These are phyloP conservation scores for Populus deltoides DNA, from an alignment of 345 rosid genomes.

Conservation along the genomic window DNA sequence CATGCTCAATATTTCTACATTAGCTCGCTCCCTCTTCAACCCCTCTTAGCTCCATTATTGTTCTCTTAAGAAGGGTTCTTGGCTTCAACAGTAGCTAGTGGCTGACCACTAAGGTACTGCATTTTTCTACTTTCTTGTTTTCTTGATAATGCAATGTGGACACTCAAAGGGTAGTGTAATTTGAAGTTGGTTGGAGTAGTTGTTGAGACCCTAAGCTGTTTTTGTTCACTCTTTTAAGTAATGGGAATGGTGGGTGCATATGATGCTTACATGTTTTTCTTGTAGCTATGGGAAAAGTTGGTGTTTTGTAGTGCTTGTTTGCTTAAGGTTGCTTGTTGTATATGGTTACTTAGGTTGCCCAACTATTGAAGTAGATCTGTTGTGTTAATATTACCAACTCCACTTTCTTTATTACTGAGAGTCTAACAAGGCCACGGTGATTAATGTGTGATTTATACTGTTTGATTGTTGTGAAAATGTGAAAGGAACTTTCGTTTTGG, in stretches of 20 bases:
- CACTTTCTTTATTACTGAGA: background rate
- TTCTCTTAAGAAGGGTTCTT: background rate
- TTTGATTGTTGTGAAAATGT: conserved; percentile 16
- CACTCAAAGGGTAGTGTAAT: background rate
- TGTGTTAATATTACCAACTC: background rate
- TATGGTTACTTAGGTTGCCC: background rate
- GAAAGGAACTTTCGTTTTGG: background rate
- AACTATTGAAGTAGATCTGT: conserved; percentile 28
- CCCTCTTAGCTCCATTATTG: background rate
- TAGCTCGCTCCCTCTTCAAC: background rate
- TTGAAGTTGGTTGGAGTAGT: conserved; percentile 36
- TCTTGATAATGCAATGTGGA: background rate
- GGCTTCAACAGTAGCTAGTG: background rate
- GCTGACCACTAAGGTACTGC: conserved; percentile 3
- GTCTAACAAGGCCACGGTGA: background rate
- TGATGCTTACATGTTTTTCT: background rate
- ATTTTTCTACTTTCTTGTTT: background rate
- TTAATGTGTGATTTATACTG: background rate
- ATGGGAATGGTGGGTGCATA: conserved; percentile 9
- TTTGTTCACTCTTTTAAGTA: conserved; percentile 25
- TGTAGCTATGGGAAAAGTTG: background rate
- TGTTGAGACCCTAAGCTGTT: conserved; percentile 20
- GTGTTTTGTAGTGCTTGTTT: background rate
- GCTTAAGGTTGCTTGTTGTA: background rate
- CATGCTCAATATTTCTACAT: background rate